Conservation (phyloP, 306 rosid genomes). For the Quercus parvula region DNA sequence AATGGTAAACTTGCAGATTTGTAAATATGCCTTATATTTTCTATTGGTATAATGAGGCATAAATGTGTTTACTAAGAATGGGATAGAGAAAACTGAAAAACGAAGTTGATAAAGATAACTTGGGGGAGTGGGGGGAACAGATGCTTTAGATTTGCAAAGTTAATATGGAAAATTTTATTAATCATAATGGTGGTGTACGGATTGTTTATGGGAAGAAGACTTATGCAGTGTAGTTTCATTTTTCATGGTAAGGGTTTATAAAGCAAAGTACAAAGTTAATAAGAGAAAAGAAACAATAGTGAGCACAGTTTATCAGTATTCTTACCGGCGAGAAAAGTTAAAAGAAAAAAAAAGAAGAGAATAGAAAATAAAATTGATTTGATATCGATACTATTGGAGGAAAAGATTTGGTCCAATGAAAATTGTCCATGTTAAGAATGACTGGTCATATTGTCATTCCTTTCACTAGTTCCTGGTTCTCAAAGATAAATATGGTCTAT, state of each 20-base stretch:
- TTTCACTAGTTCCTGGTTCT: not conserved
- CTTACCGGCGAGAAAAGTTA: not conserved
- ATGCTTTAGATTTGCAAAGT: not conserved
- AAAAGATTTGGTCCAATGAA: not conserved
- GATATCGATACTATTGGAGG: not conserved
- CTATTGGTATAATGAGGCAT: not conserved
- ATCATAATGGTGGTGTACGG: not conserved
- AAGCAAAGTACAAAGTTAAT: not conserved
- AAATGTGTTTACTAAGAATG: not conserved
- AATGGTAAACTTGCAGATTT: slow-evolving; percentile 1
- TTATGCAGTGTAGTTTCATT: not conserved
- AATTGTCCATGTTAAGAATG: not conserved
- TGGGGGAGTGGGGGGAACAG: no score
- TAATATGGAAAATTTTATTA: not conserved
- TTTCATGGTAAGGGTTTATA: not conserved
- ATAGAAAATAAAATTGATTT: not conserved
- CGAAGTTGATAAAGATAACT: not conserved
- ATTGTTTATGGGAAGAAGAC: not conserved
- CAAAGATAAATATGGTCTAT: not conserved
- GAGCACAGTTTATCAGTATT: not conserved
- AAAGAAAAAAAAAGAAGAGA: not conserved
- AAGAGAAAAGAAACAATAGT: not conserved
- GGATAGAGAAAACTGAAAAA: not conserved
- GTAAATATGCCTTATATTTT: not conserved
- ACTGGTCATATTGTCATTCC: not conserved